Evolutionary conservation across 352 stramenopile species (phyloP), one percentile per base, ranked within the genome.

Genomic region (Phytopythium sindhum): DNA sequence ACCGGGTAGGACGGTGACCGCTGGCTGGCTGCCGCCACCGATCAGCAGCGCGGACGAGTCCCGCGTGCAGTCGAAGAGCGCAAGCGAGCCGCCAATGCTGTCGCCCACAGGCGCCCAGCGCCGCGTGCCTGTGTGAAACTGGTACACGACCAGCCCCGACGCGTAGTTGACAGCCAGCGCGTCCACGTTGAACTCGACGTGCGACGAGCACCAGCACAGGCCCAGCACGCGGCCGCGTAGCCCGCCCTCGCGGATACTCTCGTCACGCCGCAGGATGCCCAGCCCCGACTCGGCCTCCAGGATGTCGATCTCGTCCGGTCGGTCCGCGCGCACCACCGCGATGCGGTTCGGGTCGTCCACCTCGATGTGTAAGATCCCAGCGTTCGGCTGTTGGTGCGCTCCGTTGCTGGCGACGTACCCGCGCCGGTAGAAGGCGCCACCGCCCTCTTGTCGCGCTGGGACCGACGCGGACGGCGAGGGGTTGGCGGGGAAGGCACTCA

Each of bases 161-260:
- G 78, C 67, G 57, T 91, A 95, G 55, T 88, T 75, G 33, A 95
- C 81, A 6, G 81, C 84, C 4, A 95, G 70, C 15, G 84, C 72
- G 31, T 95, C 86, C 10, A 95, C 69, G 57, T 93, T 91, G 73
- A 93, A 95, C 60, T 93, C 85, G 14, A 93, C 84, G 58, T 95
- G 86, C 17, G 81, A 78, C 59, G 65, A 83, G 66, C 86, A 93
- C 86, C 86, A 95, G 60, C 70, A 88, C 42, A 95, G 92, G 24
- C 82, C 84, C 42, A 90, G 48, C 55, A 93, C 72, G 15, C 74
- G 60, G 11, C 85, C 84, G 8, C 54, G 54, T 9, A 35, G n/a
- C 12, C 0, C 14, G 7, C 33, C 54, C 39, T 47, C 54, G 51
- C 79, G 74, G 26, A 95, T 88, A 1, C 69, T 80, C 60, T 86